Conservation (phyloP, 805 yeast species). For the Maudiozyma pseudohumilis region DNA sequence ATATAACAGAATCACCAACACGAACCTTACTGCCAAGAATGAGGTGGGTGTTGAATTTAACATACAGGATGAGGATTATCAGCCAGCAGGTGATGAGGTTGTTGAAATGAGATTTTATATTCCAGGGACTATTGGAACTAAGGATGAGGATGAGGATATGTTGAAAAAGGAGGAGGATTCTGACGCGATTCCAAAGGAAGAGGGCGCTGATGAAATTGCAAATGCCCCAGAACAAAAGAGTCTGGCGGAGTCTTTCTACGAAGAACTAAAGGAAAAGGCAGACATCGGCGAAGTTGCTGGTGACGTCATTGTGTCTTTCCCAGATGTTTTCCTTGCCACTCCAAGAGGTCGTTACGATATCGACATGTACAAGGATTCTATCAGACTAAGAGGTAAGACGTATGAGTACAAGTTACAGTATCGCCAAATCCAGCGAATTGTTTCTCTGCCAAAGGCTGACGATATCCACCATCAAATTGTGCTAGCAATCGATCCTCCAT, state of each 20-base stretch:
- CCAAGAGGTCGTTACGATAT: conserved; percentile 98
- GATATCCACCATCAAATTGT: conserved; percentile 82
- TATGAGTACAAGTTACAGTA: conserved; percentile 94
- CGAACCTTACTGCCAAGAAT: conserved; percentile 82
- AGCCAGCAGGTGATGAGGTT: conserved; percentile 84
- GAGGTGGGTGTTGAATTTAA: conserved; percentile 89
- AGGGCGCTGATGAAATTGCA: conserved; percentile 20
- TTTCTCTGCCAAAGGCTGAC: conserved; percentile 89
- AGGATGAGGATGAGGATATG: conserved; percentile 33
- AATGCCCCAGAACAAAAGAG: conserved; percentile 32
- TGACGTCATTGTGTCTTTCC: conserved; percentile 86
- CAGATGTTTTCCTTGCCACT: conserved; percentile 83
- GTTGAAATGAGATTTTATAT: conserved; percentile 90
- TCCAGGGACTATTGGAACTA: conserved; percentile 65
- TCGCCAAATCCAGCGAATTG: conserved; percentile 79
- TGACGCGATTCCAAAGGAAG: conserved; percentile 23
- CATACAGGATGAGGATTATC: conserved; percentile 42
- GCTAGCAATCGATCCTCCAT: conserved; percentile 90
- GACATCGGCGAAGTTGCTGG: conserved; percentile 92
- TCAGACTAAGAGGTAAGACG: conserved; percentile 92
- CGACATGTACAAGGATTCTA: conserved; percentile 78
- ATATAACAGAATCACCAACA: conserved; percentile 65
- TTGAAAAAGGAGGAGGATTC: conserved; percentile 23
- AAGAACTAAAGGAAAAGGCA: conserved; percentile 84
- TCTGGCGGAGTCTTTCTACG: conserved; percentile 81